Percentiles rank a stretch among this genome's conserved stretches.
phyloP scores from a whole-genome alignment of 495 filamentous ascomycete genomes.

The Penicillium tannophilum region DNA sequence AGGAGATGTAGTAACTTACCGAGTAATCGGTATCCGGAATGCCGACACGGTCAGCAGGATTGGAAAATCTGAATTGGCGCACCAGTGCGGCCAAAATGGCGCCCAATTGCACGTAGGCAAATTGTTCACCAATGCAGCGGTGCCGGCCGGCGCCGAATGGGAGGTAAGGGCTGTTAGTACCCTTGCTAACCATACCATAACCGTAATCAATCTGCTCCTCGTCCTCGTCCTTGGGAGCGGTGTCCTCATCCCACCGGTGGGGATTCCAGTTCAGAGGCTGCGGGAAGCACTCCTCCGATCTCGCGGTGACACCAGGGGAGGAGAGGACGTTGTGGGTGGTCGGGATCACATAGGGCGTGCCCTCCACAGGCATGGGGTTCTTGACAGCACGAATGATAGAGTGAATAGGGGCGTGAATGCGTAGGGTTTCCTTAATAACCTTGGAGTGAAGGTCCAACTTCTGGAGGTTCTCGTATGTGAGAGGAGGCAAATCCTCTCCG shows the following conservation, averaged over 20 bases:
- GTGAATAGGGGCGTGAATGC: slow-evolving; percentile 66
- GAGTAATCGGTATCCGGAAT: slow-evolving; percentile 55
- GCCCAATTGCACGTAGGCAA: slow-evolving; percentile 55
- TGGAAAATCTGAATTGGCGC: slow-evolving; percentile 46
- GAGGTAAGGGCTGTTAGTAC: slow-evolving; percentile 56
- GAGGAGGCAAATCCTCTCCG: slow-evolving; percentile 50
- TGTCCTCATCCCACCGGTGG: slow-evolving; percentile 51
- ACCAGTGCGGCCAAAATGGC: slow-evolving; percentile 52
- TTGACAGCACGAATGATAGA: slow-evolving; percentile 64
- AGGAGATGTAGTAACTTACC: slow-evolving; percentile 28
- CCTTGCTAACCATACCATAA: slow-evolving; percentile 52
- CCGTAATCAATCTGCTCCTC: slow-evolving; percentile 53
- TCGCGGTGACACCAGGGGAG: slow-evolving; percentile 51
- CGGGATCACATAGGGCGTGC: slow-evolving; percentile 50
- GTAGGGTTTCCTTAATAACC: slow-evolving; percentile 63
- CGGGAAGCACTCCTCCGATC: slow-evolving; percentile 47
- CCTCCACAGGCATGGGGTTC: slow-evolving; percentile 55
- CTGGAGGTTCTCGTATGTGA: slow-evolving; percentile 57
- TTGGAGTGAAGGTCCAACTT: slow-evolving; percentile 58
- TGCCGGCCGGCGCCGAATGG: slow-evolving; percentile 59
- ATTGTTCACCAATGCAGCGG: slow-evolving; percentile 60
- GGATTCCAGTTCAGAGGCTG: slow-evolving; percentile 53
- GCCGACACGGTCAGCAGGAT: slow-evolving; percentile 27
- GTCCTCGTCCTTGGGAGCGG: slow-evolving; percentile 28
- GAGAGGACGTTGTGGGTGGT: slow-evolving; percentile 51